A percentile compares a stretch with the other conserved stretches of the same genome.
phyloP scores from a whole-genome alignment of 73 alveolate species.

The Paraurostyla sp. region DNA sequence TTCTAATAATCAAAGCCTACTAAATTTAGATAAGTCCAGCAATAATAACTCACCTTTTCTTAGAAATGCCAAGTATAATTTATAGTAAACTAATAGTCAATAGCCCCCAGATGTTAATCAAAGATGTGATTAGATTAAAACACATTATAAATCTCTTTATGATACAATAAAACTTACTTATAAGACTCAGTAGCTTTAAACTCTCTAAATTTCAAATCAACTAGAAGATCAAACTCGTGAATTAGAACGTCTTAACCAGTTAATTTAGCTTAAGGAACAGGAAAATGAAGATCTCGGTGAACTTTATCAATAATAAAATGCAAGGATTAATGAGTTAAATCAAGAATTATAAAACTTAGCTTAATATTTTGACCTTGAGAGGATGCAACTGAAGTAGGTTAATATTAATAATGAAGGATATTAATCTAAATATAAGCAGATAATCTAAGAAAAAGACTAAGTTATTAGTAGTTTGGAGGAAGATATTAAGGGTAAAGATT shows the following conservation, averaged over 20 bases:
- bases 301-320: neutral
- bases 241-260: conserved; percentile 10
- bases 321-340: conserved; percentile 7
- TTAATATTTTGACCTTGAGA: conserved; percentile 37
- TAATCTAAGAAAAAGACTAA: neutral
- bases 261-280: conserved; percentile 5
- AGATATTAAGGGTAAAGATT: neutral
- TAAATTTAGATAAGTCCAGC: neutral
- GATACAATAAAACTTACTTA: neutral
- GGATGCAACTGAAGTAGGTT: conserved; percentile 1
- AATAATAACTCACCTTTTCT: neutral
- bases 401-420: neutral
- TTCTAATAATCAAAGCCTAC: neutral
- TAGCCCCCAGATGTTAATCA: neutral
- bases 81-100: too few species aligned
- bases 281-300: conserved; percentile 34
- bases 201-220: neutral
- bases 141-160: neutral
- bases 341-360: conserved; percentile 16
- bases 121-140: conserved; percentile 12
- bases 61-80: too few species aligned
- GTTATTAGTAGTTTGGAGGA: neutral
- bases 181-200: neutral
- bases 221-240: conserved; percentile 2
- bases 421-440: neutral